Conservation (phyloP, 345 rosid species). For the Geranium rotundifolium region DNA sequence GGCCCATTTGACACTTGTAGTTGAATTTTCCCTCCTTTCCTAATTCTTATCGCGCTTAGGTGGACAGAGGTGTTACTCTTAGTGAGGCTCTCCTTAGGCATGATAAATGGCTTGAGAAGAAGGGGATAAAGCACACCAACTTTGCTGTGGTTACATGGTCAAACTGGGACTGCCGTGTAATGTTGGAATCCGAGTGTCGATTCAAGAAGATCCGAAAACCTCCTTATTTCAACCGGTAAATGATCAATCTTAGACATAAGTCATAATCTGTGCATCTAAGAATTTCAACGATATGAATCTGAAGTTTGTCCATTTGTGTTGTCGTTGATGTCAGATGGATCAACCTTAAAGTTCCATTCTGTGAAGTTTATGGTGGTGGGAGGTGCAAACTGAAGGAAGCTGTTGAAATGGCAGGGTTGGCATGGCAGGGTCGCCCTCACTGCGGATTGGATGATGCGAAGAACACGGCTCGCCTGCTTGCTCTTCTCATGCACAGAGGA, state of each 20-base stretch:
- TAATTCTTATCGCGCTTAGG: conserved; percentile 14
- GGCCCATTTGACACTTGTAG: not conserved
- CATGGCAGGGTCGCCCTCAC: conserved; percentile 40
- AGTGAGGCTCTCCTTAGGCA: conserved; percentile 37
- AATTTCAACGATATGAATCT: no score
- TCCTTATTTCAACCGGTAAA: conserved; percentile 32
- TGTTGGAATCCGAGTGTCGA: conserved; percentile 42
- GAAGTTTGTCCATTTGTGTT: not conserved
- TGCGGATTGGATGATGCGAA: conserved; percentile 38
- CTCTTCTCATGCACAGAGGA: conserved; percentile 26
- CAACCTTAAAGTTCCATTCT: conserved; percentile 32
- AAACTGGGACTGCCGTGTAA: conserved; percentile 39
- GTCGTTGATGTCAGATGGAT: conserved; percentile 27
- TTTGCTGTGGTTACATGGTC: conserved; percentile 41
- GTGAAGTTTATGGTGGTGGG: conserved; percentile 25
- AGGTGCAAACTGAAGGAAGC: conserved; percentile 36
- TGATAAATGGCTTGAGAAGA: conserved; percentile 41
- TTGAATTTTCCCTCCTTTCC: not conserved
- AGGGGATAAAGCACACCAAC: conserved; percentile 30
- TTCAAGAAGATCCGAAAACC: conserved; percentile 35
- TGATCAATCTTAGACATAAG: not conserved
- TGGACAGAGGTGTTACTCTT: conserved; percentile 34
- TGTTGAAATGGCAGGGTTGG: conserved; percentile 30
- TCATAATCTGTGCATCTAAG: no score
- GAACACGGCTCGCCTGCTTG: conserved; percentile 33